These are phyloP conservation scores for Macrophomina tecta DNA, from an alignment of 2,329 filamentous ascomycete genomes.

Conservation along the genomic window DNA sequence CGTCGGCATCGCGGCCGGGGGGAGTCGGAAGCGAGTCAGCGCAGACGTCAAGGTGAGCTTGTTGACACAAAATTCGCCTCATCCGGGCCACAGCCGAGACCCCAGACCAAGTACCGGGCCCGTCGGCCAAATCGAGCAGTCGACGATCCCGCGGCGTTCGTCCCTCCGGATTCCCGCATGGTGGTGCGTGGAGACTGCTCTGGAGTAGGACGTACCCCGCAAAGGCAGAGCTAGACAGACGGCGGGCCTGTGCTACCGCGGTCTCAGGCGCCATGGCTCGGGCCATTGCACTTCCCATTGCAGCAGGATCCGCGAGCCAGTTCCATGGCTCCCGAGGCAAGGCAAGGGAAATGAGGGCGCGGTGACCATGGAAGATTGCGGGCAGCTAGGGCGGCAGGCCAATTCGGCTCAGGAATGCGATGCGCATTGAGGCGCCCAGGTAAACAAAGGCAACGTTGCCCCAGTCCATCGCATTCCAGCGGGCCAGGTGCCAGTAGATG, in stretches of 20 bases:
- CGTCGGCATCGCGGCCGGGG: slow-evolving; percentile 9
- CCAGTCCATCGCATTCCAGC: slow-evolving; percentile 72
- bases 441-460: slow-evolving; percentile 76
- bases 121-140: neutral
- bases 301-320: neutral
- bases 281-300: neutral
- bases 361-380: slow-evolving; percentile 20
- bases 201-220: slow-evolving; percentile 7
- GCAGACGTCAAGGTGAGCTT: slow-evolving; percentile 10
- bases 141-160: neutral
- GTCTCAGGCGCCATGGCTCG: neutral
- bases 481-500: slow-evolving; percentile 67
- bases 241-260: neutral
- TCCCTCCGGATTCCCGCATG: neutral
- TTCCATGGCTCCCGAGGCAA: slow-evolving; percentile 14
- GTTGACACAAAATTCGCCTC: neutral
- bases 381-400: slow-evolving; percentile 33
- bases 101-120: neutral
- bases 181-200: neutral
- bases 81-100: neutral
- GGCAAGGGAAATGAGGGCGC: slow-evolving; percentile 13
- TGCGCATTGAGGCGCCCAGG: slow-evolving; percentile 56
- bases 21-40: slow-evolving; percentile 12
- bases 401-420: slow-evolving; percentile 54
- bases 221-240: neutral